Evolutionary conservation across 2,329 filamentous ascomycete species (phyloP).

Genomic region (Ceratocystiopsis brevicomis): DNA sequence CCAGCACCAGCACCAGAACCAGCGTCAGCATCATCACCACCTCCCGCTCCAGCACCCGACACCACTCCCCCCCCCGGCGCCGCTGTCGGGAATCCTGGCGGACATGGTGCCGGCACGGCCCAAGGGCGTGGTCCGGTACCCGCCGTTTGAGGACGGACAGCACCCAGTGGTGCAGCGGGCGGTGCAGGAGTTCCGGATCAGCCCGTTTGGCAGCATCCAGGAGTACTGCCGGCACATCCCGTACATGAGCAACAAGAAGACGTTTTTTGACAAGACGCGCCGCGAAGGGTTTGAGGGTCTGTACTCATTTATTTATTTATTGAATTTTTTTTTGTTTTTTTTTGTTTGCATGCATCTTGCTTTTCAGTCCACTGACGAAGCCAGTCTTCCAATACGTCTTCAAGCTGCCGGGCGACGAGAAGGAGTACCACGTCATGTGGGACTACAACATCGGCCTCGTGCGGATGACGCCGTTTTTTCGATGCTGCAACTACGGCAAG

Average conservation of each 20-base stretch:
- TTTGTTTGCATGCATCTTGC: too few species aligned
- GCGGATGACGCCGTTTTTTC: slow-evolving; percentile 87
- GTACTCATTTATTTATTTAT: too few species aligned
- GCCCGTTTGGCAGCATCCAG: slow-evolving; percentile 42
- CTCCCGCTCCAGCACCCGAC: too few species aligned
- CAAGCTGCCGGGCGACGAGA: slow-evolving; percentile 43
- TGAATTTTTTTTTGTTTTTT: not conserved
- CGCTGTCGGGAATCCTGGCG: not conserved
- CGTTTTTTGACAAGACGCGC: slow-evolving; percentile 70
- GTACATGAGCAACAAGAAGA: slow-evolving; percentile 87
- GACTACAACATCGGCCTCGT: slow-evolving; percentile 92
- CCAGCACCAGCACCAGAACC: not conserved
- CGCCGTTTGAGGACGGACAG: slow-evolving; percentile 46
- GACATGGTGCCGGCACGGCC: slow-evolving; percentile 14
- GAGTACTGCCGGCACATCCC: slow-evolving; percentile 60
- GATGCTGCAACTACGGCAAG: slow-evolving; percentile 74
- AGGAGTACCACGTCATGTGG: slow-evolving; percentile 70
- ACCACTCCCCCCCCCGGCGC: too few species aligned
- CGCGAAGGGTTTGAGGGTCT: slow-evolving; percentile 76
- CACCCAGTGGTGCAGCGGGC: slow-evolving; percentile 36
- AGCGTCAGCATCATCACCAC: too few species aligned
- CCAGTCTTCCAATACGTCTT: slow-evolving; percentile 75
- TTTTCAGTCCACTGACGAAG: not conserved
- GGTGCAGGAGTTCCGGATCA: slow-evolving; percentile 45
- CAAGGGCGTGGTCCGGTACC: slow-evolving; percentile 52